Percentiles rank a stretch among this genome's conserved stretches.
These are phyloP conservation scores for Pseudozyma tsukubaensis DNA, from an alignment of 1,284 basidiomycete genomes.

Conservation along the genomic window DNA sequence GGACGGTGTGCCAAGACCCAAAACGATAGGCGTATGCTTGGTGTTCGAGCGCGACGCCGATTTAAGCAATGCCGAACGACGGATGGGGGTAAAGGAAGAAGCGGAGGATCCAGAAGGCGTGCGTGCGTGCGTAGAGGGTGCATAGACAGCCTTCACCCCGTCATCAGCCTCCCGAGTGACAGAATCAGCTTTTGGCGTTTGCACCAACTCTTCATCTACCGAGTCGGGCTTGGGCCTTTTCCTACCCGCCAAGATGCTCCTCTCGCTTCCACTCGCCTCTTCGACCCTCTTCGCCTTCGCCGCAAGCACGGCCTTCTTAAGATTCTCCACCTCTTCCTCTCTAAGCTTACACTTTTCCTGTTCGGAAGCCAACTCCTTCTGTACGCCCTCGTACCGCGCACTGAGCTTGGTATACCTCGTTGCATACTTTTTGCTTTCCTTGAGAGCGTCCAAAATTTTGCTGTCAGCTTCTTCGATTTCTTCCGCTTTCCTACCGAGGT, in stretches of 20 bases:
- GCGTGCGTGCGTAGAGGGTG: slow-evolving; percentile 7
- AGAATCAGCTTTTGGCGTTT: too few species aligned
- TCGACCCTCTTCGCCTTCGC: neutral
- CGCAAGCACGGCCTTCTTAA: neutral
- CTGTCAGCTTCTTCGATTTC: slow-evolving; percentile 62
- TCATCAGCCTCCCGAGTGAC: neutral
- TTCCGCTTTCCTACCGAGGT: slow-evolving; percentile 53
- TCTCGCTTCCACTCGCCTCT: neutral
- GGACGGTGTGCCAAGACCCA: slow-evolving; percentile 23
- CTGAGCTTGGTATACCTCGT: slow-evolving; percentile 32
- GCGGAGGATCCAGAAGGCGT: neutral
- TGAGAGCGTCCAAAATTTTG: slow-evolving; percentile 56
- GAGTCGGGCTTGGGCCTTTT: slow-evolving; percentile 30
- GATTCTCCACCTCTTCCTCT: slow-evolving; percentile 6
- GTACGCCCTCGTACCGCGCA: slow-evolving; percentile 27
- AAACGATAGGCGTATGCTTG: slow-evolving; percentile 6
- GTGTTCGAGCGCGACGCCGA: slow-evolving; percentile 4
- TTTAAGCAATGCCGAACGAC: slow-evolving; percentile 6
- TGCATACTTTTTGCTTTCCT: slow-evolving; percentile 54
- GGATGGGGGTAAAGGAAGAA: slow-evolving; percentile 26
- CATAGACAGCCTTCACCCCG: slow-evolving; percentile 22
- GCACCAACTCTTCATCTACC: neutral
- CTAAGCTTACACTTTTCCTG: neutral
- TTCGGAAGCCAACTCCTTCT: slow-evolving; percentile 8
- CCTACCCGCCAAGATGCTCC: slow-evolving; percentile 17